Base-by-base conservation (phyloP, 1,139 yeast genomes). In the Candida gigantensis region DNA sequence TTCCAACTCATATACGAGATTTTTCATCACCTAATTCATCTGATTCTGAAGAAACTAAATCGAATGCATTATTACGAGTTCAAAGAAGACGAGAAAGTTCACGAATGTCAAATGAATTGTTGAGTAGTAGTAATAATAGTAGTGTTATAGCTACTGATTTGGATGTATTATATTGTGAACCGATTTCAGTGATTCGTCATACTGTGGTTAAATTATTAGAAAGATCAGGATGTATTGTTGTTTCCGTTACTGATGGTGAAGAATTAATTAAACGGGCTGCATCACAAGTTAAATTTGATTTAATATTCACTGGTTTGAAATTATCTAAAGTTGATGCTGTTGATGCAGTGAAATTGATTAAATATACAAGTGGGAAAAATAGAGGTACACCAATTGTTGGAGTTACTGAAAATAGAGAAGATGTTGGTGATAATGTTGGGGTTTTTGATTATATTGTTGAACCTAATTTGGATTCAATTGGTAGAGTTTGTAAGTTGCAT, bases 121-220 rank as follows among this genome's bases (percentile, higher is more conserved):
- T 20, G n/a, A 27, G 17, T 20, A 29, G 21, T 21, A 34, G 29
- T 13, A 21, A 25, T 8, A 21, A 30, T 32, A 25, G 30, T 5
- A 20, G 23, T 20, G 12, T 35, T 40, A 11, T 10, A 37, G 12
- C 24, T 34, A 28, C 44, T 36, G 68, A 70, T 43, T 36, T 85
- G 42, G 94, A 87, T 56, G 81, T 88, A 3, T 64, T 90, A 34
- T 72, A 88, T 21, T 89, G 96, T 61, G 96, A 89, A 52, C 89
- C 94, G 3, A 86, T 86, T 43, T 92, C 96, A 0, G 84, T 84
- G 35, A 83, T 86, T 44, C 64, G 95, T 32, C 88, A 79, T 53
- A 74, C 86, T 9, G 74, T 84, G 28, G 76, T 80, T 33, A 77
- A 74, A 41, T 70, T 83, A 49, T 64, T 92, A 41, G 88, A 81